Percentiles rank a stretch among this genome's conserved stretches.
These are phyloP conservation scores for Calonectria hawksworthii DNA, from an alignment of 2,329 filamentous ascomycete species.

Conservation along the genomic window DNA sequence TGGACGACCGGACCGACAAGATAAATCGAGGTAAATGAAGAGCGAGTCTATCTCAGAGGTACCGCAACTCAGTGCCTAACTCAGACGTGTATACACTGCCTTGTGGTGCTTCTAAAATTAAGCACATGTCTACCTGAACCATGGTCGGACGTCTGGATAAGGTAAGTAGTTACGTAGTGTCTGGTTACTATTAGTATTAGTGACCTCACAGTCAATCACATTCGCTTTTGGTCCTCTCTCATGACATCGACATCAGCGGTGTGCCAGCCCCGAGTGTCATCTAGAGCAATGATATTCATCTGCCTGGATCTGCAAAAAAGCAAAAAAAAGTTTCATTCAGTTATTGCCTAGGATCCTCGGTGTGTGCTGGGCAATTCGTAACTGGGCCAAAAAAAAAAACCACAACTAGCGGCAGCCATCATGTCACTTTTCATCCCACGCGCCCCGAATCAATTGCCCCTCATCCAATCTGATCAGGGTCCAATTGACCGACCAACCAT, in stretches of 20 bases:
- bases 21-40: background rate
- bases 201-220: constrained; percentile 10
- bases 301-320: constrained; percentile 8
- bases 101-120: background rate
- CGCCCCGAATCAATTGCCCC: constrained; percentile 16
- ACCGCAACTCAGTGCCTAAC: constrained; percentile 1
- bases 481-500: constrained; percentile 33
- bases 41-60: background rate
- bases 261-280: constrained; percentile 18
- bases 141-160: background rate
- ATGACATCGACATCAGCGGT: constrained; percentile 23
- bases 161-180: constrained; percentile 5
- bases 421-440: constrained; percentile 17
- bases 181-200: constrained; percentile 7
- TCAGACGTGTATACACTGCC: background rate
- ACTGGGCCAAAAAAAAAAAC: constrained; percentile 20
- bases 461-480: constrained; percentile 30
- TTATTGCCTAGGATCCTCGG: background rate
- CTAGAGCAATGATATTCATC: constrained; percentile 1
- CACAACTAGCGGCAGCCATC: background rate
- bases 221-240: background rate
- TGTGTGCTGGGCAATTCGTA: background rate
- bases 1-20: background rate
- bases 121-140: background rate
- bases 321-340: background rate